phyloP scores from a whole-genome alignment of 2,329 filamentous ascomycete species.

The Microsporum canis region DNA sequence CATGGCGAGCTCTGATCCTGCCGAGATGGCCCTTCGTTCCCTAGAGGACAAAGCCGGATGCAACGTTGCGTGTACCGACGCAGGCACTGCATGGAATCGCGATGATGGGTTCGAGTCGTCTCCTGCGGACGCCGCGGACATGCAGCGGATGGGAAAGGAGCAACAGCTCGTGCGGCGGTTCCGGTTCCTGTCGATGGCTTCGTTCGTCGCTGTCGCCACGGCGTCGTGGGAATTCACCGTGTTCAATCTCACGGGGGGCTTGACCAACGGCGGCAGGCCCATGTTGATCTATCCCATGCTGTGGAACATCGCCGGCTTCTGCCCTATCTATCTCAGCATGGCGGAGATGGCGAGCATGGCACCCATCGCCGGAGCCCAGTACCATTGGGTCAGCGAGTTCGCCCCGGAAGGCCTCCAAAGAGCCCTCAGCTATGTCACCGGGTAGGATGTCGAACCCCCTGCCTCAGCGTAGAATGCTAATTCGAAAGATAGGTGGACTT shows the following conservation, averaged over 20 bases:
- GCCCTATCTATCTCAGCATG: conserved; percentile 12
- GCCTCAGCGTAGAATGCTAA: background rate
- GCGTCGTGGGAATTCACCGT: conserved; percentile 10
- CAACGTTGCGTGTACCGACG: background rate
- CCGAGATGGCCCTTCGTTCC: background rate
- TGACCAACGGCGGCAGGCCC: conserved; percentile 11
- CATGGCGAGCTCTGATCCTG: background rate
- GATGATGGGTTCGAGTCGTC: conserved; percentile 9
- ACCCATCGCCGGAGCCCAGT: conserved; percentile 30
- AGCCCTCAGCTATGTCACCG: conserved; percentile 24
- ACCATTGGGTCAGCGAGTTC: conserved; percentile 30
- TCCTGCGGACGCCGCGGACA: conserved; percentile 9
- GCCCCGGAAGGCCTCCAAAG: conserved; percentile 24
- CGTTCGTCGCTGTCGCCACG: conserved; percentile 10
- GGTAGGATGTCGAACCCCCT: conserved; percentile 14
- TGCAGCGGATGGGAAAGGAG: conserved; percentile 14
- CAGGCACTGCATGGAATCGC: conserved; percentile 5
- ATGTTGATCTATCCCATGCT: conserved; percentile 11
- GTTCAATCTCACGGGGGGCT: conserved; percentile 8
- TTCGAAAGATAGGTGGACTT: conserved; percentile 27
- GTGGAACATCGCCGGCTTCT: conserved; percentile 13
- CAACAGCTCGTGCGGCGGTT: conserved; percentile 13
- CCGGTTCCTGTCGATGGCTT: conserved; percentile 11
- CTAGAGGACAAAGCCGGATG: background rate
- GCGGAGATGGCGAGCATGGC: conserved; percentile 16